phyloP scores from a whole-genome alignment of 1,284 basidiomycete species.

The Pisolithus thermaeus region DNA sequence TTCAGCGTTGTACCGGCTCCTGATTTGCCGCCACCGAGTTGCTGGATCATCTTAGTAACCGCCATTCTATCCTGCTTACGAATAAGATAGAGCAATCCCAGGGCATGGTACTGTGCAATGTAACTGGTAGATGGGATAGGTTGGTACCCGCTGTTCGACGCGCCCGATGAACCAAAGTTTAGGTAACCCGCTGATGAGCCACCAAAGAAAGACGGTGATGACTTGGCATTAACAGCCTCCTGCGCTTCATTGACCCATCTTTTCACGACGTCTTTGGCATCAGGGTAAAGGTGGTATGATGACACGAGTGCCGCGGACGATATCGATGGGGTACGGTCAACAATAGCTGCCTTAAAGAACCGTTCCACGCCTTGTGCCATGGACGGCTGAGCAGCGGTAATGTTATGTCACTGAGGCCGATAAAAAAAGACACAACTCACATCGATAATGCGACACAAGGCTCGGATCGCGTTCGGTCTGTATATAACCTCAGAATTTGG shows the following conservation, averaged over 20 bases:
- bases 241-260: conserved; percentile 99
- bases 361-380: conserved; percentile 99
- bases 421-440: conserved; percentile 47
- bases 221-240: conserved; percentile 91
- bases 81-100: conserved; percentile 92
- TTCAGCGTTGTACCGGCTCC: conserved; percentile 79
- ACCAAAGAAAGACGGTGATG: conserved; percentile 65
- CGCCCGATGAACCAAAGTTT: conserved; percentile 55
- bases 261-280: conserved; percentile 91
- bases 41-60: conserved; percentile 98
- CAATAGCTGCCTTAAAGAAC: conserved; percentile 99
- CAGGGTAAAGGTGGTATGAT: conserved; percentile 93
- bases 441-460: conserved; percentile 95
- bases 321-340: conserved; percentile 94
- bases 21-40: conserved; percentile 85
- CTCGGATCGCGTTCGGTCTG: conserved; percentile 95
- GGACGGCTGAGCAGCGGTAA: conserved; percentile 56
- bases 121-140: conserved; percentile 83
- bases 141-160: conserved; percentile 62
- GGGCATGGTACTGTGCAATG: conserved; percentile 96
- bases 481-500: conserved; percentile 99
- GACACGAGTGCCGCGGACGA: conserved; percentile 96
- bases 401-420: conserved; percentile 4
- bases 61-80: conserved; percentile 98
- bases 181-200: conserved; percentile 57